Evolutionary conservation across 2,329 filamentous ascomycete species (phyloP), one percentile per base, ranked within the genome.

Genomic region (Botrytis porri): DNA sequence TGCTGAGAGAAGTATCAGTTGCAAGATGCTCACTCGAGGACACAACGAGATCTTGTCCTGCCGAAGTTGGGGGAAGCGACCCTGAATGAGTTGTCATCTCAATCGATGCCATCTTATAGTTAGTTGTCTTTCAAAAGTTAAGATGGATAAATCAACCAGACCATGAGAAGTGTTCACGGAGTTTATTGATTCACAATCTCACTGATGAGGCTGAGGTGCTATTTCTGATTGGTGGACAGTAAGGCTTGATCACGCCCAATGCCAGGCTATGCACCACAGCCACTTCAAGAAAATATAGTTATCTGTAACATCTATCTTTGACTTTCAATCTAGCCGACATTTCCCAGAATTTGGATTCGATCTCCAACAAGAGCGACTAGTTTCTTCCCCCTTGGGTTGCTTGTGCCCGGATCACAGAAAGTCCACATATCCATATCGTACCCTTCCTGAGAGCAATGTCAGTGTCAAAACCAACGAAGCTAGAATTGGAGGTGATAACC

Each of bases 171-270:
- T n/a, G 5, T n/a, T 10, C 0, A 51, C 5, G 25, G 1, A n/a
- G n/a, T n/a, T 1, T 1, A 0, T 5, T 51, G 0, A 2, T 51
- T 51, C 5, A 51, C 2, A 51, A n/a, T 51, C 12, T 51, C 12
- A 51, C 48, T 3, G 12, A 51, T 51, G 48, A n/a, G 48, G 48
- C 25, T 51, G 48, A 16, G 25, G 25, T 16, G 25, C 5, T n/a
- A 7, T n/a, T n/a, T 14, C 3, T n/a, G 48, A 51, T 51, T 51
- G 25, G 48, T n/a, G 25, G 48, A 51, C 4, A 51, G 48, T 10
- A 48, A 48, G 45, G 22, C 9, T 10, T 51, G 48, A 51, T 51
- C 25, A 51, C 4, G 14, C 25, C 25, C 48, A 51, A 51, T 3
- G n/a, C 2, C 12, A 51, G 25, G 48, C 48, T 51, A 12, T n/a